Evolutionary conservation across 2,329 filamentous ascomycete species (phyloP).

Genomic region (Colletotrichum orchidophilum): DNA sequence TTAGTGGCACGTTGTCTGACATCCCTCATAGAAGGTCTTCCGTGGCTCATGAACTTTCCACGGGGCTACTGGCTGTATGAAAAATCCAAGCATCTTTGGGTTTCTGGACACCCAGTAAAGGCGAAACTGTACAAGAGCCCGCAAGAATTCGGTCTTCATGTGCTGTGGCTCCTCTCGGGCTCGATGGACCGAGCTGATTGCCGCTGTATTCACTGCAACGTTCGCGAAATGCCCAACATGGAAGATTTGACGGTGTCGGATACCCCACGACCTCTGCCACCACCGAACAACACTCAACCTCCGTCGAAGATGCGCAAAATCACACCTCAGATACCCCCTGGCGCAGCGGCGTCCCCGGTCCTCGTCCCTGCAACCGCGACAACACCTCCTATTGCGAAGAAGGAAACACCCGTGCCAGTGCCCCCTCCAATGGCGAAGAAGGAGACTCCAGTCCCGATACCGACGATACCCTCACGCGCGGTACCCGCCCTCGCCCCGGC

Average conservation of each 20-base stretch:
- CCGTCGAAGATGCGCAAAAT: conserved; percentile 34
- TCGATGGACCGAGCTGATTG: conserved; percentile 60
- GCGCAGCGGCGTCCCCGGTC: conserved; percentile 16
- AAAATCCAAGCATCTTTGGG: conserved; percentile 58
- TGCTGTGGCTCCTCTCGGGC: conserved; percentile 60
- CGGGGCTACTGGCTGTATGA: conserved; percentile 58
- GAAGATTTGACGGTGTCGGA: conserved; percentile 26
- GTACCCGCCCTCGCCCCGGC: background rate
- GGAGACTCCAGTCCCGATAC: conserved; percentile 22
- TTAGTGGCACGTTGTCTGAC: conserved; percentile 28
- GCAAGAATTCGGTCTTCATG: conserved; percentile 61
- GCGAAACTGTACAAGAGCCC: conserved; percentile 61
- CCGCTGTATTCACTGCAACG: conserved; percentile 60
- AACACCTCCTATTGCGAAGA: conserved; percentile 2
- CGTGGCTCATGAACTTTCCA: conserved; percentile 57
- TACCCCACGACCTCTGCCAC: background rate
- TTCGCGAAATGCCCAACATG: conserved; percentile 35
- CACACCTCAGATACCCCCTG: conserved; percentile 15
- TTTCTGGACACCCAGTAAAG: conserved; percentile 60
- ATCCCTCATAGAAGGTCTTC: conserved; percentile 47
- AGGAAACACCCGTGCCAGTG: conserved; percentile 29
- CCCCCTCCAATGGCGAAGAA: conserved; percentile 11
- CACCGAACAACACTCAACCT: conserved; percentile 28
- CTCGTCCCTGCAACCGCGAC: conserved; percentile 3
- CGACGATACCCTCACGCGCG: conserved; percentile 1